Percentiles rank a stretch among this genome's conserved stretches.
These are phyloP conservation scores for Exophiala spinifera DNA, from an alignment of 2,329 filamentous ascomycete genomes.

Conservation along the genomic window DNA sequence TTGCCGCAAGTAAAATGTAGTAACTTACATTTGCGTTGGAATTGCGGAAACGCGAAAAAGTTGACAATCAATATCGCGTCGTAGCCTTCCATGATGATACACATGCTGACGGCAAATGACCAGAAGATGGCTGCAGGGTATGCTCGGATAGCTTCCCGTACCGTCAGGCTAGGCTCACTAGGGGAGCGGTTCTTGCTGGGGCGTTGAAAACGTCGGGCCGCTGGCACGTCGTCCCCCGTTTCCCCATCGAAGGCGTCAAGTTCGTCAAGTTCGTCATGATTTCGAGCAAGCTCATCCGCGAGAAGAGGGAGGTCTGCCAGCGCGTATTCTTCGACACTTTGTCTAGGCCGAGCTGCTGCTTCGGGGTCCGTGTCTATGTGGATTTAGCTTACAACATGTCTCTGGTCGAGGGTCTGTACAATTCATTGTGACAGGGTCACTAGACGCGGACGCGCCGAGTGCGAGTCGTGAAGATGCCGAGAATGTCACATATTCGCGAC, in stretches of 20 bases:
- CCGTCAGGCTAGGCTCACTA: slow-evolving; percentile 22
- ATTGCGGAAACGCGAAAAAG: slow-evolving; percentile 33
- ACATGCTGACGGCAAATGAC: slow-evolving; percentile 44
- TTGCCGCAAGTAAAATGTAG: too few species aligned
- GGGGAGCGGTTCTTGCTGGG: background rate
- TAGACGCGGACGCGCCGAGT: too few species aligned
- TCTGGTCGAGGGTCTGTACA: background rate
- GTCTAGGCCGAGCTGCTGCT: background rate
- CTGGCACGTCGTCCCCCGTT: background rate
- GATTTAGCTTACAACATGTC: background rate
- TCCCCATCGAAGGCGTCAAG: background rate
- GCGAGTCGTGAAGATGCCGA: too few species aligned
- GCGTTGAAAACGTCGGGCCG: background rate
- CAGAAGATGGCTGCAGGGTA: slow-evolving; percentile 34
- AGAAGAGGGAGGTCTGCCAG: slow-evolving; percentile 11
- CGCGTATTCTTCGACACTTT: slow-evolving; percentile 7
- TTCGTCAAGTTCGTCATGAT: background rate
- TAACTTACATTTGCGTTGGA: slow-evolving; percentile 35
- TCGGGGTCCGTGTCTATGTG: slow-evolving; percentile 4
- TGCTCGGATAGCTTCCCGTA: slow-evolving; percentile 23
- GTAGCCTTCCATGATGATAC: slow-evolving; percentile 50
- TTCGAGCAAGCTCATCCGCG: background rate
- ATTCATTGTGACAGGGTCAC: too few species aligned
- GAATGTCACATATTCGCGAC: too few species aligned
- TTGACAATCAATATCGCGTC: slow-evolving; percentile 27